Percentiles rank a stretch among this genome's conserved stretches.
Conservation (phyloP, 208 protist species). For the Leptomonas pyrrhocoris region DNA sequence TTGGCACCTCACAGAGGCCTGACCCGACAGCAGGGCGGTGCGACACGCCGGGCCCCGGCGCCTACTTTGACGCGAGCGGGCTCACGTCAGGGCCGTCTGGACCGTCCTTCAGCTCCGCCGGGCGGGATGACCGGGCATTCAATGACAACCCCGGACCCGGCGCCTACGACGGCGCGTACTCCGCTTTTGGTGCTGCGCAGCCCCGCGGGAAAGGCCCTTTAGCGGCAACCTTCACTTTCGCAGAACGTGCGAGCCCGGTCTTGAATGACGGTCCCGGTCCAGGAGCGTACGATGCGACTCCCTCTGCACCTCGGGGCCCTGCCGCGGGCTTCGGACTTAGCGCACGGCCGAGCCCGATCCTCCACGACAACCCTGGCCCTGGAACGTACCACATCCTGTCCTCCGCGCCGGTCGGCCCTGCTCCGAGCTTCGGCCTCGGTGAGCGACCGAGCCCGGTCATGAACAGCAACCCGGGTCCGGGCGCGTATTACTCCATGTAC, state of each 20-base stretch:
- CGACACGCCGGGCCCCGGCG: constrained; percentile 27
- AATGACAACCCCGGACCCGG: constrained; percentile 33
- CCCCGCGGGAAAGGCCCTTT: background rate
- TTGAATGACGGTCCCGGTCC: constrained; percentile 28
- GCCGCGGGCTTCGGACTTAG: constrained; percentile 15
- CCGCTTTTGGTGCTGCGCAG: background rate
- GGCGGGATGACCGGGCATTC: background rate
- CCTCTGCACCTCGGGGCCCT: background rate
- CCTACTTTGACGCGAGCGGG: background rate
- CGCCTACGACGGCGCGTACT: constrained; percentile 14
- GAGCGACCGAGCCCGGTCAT: constrained; percentile 5
- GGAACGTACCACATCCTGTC: constrained; percentile 34
- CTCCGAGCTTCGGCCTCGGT: constrained; percentile 28
- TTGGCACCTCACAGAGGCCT: constrained; percentile 14
- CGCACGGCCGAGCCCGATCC: background rate
- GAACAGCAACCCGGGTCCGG: constrained; percentile 15
- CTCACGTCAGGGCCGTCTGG: background rate
- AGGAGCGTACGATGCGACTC: constrained; percentile 38
- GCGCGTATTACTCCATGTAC: constrained; percentile 14
- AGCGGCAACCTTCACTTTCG: constrained; percentile 8
- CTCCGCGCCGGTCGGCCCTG: background rate
- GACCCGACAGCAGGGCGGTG: constrained; percentile 8
- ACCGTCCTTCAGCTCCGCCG: background rate
- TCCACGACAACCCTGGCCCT: constrained; percentile 25
- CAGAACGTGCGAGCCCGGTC: background rate